phyloP scores from a whole-genome alignment of 1,284 basidiomycete genomes.

The Wolfiporia cocos region DNA sequence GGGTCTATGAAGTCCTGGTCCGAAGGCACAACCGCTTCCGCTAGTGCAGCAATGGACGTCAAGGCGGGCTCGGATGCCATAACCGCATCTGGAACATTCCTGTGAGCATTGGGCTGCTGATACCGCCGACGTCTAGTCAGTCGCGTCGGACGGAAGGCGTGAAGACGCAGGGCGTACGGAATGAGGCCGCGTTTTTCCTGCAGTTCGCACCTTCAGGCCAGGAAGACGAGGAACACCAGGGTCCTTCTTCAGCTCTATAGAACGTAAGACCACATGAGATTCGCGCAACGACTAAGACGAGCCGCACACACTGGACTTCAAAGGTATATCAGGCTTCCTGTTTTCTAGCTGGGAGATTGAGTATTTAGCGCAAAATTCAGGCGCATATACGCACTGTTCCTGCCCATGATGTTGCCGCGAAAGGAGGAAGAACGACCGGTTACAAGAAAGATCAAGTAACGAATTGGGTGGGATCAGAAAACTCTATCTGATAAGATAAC shows the following conservation, averaged over 20 bases:
- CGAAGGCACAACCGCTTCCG: conserved; percentile 26
- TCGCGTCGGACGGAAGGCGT: conserved; percentile 2
- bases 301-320: conserved; percentile 45
- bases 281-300: background rate
- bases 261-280: background rate
- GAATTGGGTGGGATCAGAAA: too few species aligned
- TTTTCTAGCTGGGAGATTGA: conserved; percentile 25
- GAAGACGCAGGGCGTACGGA: conserved; percentile 6
- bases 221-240: conserved; percentile 76
- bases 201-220: conserved; percentile 56
- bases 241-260: conserved; percentile 73
- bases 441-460: background rate
- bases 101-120: conserved; percentile 17
- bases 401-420: conserved; percentile 39
- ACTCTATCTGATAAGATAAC: too few species aligned
- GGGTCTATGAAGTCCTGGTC: conserved; percentile 21
- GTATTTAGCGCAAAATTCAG: background rate
- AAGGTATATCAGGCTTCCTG: conserved; percentile 40
- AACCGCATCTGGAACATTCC: conserved; percentile 45
- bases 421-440: background rate
- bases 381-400: conserved; percentile 42
- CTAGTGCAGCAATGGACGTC: conserved; percentile 47
- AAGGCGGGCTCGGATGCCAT: conserved; percentile 74
- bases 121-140: background rate
- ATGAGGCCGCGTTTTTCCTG: conserved; percentile 41